Percentiles rank a stretch among this genome's conserved stretches.
Conservation (phyloP, 352 stramenopile genomes). For the Phytophthora aleatoria region DNA sequence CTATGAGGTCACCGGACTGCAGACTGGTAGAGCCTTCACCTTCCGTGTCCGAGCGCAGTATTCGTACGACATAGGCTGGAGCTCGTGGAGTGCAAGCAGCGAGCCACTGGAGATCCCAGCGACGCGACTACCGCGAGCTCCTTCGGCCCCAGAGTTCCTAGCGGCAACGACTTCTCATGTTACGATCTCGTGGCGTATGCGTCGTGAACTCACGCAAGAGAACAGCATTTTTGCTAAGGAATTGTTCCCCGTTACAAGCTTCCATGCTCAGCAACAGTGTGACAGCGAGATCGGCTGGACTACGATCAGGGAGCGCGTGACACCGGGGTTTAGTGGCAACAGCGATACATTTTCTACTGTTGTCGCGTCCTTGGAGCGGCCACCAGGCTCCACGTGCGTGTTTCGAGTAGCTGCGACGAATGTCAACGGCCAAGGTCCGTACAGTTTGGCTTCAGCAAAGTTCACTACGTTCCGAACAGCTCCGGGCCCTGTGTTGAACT, state of each 20-base stretch:
- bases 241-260: constrained; percentile 50
- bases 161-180: constrained; percentile 33
- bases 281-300: constrained; percentile 51
- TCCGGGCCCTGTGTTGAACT: constrained; percentile 28
- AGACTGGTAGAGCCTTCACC: constrained; percentile 36
- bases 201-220: constrained; percentile 19
- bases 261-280: constrained; percentile 60
- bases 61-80: constrained; percentile 39
- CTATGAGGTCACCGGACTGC: constrained; percentile 25
- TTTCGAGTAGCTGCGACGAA: constrained; percentile 63
- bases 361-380: constrained; percentile 29
- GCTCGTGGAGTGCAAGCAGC: constrained; percentile 58
- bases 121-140: constrained; percentile 45
- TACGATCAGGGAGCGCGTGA: constrained; percentile 34
- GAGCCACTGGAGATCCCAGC: constrained; percentile 38
- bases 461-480: constrained; percentile 36
- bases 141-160: constrained; percentile 50
- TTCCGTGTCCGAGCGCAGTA: constrained; percentile 63
- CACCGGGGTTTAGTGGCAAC: constrained; percentile 30
- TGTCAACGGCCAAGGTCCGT: constrained; percentile 58
- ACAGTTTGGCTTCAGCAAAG: constrained; percentile 41
- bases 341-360: constrained; percentile 30
- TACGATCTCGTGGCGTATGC: constrained; percentile 54
- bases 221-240: constrained; percentile 21
- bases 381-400: constrained; percentile 50